Conservation (phyloP, 2,329 filamentous ascomycete species). For the Talaromyces sp. region DNA sequence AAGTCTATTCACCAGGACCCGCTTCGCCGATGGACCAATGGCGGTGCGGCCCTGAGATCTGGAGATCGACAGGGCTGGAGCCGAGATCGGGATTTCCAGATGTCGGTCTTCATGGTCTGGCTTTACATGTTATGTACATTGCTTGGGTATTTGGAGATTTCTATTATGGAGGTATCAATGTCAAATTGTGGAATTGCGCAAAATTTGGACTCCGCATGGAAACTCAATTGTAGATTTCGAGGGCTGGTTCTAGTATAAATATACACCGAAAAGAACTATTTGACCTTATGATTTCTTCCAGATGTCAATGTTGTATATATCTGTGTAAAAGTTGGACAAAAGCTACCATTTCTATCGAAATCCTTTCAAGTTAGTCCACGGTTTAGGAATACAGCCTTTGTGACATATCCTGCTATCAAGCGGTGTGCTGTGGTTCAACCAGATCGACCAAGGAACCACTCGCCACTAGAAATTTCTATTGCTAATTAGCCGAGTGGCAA, state of each 20-base stretch:
- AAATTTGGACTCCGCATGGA: not conserved
- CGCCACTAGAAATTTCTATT: not conserved
- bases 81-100: not conserved
- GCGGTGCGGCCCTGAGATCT: not conserved
- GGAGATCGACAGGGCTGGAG: not conserved
- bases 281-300: too few species aligned
- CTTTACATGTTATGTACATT: not conserved
- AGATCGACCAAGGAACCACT: not conserved
- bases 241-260: not conserved
- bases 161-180: not conserved
- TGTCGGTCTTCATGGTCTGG: not conserved
- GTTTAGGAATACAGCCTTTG: not conserved
- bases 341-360: too few species aligned
- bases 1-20: not conserved
- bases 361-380: too few species aligned
- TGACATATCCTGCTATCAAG: not conserved
- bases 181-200: not conserved
- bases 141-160: not conserved
- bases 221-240: not conserved
- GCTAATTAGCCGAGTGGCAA: not conserved
- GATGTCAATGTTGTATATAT: too few species aligned
- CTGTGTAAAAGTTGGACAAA: not conserved
- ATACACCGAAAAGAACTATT: too few species aligned
- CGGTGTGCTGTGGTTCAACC: not conserved
- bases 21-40: not conserved